Base-by-base conservation (phyloP, 2,329 filamentous ascomycete genomes). In the Nothophaeocryptopus gaeumannii region DNA sequence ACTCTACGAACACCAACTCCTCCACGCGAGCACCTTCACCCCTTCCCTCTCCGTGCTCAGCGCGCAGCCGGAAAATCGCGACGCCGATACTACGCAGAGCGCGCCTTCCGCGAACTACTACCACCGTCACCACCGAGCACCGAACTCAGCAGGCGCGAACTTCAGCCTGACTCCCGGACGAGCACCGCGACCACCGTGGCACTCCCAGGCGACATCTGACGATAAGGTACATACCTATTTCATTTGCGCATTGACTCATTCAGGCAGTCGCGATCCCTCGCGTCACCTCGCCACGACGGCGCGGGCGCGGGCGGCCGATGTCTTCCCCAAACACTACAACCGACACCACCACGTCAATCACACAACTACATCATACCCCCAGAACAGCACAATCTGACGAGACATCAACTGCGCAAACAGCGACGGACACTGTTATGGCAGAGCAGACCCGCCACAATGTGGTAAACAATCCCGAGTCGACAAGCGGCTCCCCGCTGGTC, bases 391-490 rank as follows among this genome's bases (percentile, higher is more conserved):
- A 33, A 49, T 45, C 58, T 60, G 48, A 60, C 55, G 33, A 44
- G n/a, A 32, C n/a, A 35, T 40, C 36, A 51, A 42, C 29, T 39
- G 45, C 45, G 36, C 30, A 42, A 12, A 52, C 55, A 67, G 64
- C 51, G 48, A 45, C 45, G 51, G 50, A 64, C 42, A 62, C 80
- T 84, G 82, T 84, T 83, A 85, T 85, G 82, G 82, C 82, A 83
- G 81, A 84, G 80, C 78, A 81, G 79, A 79, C 73, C 69, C 76
- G 74, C 78, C 81, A 82, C 74, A 78, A 85, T 85, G 82, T 83
- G 82, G 81, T 84, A 83, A 82, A 82, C 76, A 77, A 82, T 78
- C 76, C 79, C 76, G 76, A 78, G 82, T 84, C 81, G 81, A 76
- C 80, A 74, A 79, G 79, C 77, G 79, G 76, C 69, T 69, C 72